Base-by-base conservation (phyloP, 345 rosid species). In the Heritiera fomes region DNA sequence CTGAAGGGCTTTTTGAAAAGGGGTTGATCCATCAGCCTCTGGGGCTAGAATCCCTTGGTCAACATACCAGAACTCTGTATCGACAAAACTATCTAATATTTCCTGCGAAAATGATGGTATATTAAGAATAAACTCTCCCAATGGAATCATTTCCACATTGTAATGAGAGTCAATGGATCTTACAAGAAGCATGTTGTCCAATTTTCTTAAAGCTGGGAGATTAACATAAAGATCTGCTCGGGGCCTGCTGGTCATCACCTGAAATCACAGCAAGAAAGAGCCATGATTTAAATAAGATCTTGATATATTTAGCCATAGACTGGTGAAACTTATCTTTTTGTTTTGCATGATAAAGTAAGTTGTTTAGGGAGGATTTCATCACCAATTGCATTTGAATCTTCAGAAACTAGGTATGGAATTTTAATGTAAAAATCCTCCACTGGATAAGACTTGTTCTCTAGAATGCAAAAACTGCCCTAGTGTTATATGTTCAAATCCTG, bases 201-300 rank as follows among this genome's bases (percentile, higher is more conserved):
- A 86, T 85, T 97, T 97, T 66, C 91, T 86, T 68, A 97, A 87
- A 80, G 99, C 99, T 10, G 98, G 98, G 78, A 97, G 98, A 77
- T 97, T 97, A 75, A 87, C 75, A 71, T 91, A 91, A 41, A 97
- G 97, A 89, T 97, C 99, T 12, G 93, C 87, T 46, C 99, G 85
- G 0, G 98, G 98, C 83, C 90, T 88, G 86, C 98, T 90, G 55
- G 98, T 91, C 99, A 97, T 97, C 79, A 97, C 94, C 99, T 97
- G 89, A 71, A 69, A 80, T 52, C 72, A 70, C 59, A 71, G 43
- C 47, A 69, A 59, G 12, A 69, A 80, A 53, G 15, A 40, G 23
- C 23, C 64, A 38, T n/a, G 8, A 20, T 43, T 70, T n/a, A 45
- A 43, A 67, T 1, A 43, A 23, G 8, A 45, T n/a, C 11, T 5